A percentile compares a stretch with the other conserved stretches of the same genome.
phyloP scores from a whole-genome alignment of 2,329 filamentous ascomycete species.

The Fusarium decemcellulare region DNA sequence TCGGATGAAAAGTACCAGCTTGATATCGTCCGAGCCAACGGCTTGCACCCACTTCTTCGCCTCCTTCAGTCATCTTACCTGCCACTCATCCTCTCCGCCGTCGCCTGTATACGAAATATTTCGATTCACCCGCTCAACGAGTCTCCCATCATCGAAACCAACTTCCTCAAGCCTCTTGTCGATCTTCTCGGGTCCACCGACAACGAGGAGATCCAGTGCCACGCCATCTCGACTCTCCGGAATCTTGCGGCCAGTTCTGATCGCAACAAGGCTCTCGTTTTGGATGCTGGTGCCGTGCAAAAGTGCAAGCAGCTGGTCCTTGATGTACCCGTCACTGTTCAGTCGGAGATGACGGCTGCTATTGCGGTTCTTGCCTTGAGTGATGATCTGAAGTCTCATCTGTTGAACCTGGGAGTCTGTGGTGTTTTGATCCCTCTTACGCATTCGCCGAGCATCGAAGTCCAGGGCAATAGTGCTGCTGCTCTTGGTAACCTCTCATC shows the following conservation, averaged over 20 bases:
- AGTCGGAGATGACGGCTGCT: conserved; percentile 99
- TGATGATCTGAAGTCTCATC: conserved; percentile 93
- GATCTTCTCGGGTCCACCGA: conserved; percentile 95
- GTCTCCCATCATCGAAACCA: conserved; percentile 97
- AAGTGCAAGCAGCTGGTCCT: conserved; percentile 98
- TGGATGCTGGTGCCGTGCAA: conserved; percentile 96
- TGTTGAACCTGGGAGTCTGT: conserved; percentile 93
- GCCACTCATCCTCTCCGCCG: conserved; percentile 94
- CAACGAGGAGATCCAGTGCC: conserved; percentile 99
- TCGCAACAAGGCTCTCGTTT: conserved; percentile 96
- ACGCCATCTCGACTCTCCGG: conserved; percentile 95
- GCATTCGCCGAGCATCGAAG: conserved; percentile 95
- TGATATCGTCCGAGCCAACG: conserved; percentile 92
- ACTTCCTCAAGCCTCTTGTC: conserved; percentile 93
- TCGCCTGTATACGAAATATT: conserved; percentile 98
- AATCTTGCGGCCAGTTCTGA: conserved; percentile 98
- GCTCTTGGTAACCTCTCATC: conserved; percentile 96
- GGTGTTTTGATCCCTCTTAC: conserved; percentile 97
- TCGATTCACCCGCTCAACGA: conserved; percentile 98
- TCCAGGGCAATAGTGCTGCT: conserved; percentile 97
- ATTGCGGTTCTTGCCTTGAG: conserved; percentile 96
- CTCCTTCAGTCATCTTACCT: conserved; percentile 96
- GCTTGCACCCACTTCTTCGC: conserved; percentile 86
- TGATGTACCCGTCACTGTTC: conserved; percentile 92
- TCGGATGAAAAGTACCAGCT: conserved; percentile 99